Base-by-base conservation (phyloP, 208 protist genomes). In the Trypanosoma scelopori region DNA sequence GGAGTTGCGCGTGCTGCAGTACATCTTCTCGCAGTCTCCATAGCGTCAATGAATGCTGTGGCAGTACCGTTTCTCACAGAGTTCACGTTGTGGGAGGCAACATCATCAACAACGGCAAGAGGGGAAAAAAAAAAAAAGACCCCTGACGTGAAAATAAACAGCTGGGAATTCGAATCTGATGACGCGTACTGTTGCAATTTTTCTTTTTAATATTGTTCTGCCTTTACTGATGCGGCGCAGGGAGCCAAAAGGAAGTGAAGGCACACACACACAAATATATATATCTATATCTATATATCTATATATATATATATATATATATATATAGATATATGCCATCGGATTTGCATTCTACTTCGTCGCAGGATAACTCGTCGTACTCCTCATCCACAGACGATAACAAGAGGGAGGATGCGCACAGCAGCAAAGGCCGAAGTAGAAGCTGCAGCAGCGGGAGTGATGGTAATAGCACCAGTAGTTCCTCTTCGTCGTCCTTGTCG, bases 371-470 rank as follows among this genome's bases (percentile, higher is more conserved):
- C 22, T 57, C 51, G 25, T 63, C 55, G 16, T 56, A 39, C 25
- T 61, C 55, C 27, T 43, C 56, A 30, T 63, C 55, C 22, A 45
- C 56, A 30, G 45, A 49, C 56, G 80, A 60, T 55, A 72, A 30
- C 59, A 69, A 48, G 35, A 60, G 35, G 32, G 9, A 37, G 9
- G 32, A 37, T 9, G 9, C 9, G 9, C 5, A 37, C 5, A 37
- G 32, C 3, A 9, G 9, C 32, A 9, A 9, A 37, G 32, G 32
- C 32, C 32, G 32, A 37, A 37, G 32, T 47, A 76, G 42, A 7
- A 65, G 46, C 46, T 69, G 66, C 18, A 56, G 58, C 46, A 74
- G 60, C 28, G 47, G 20, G 43, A 71, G 55, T 46, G 41, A 7
- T 60, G 50, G 5, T 46, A 52, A 7, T 12, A 50, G 7, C 57